Percentiles rank a stretch among this genome's conserved stretches.
Evolutionary conservation across 768 basidiomycete genomes (phyloP).

Genomic region (Daedalea quercina): DNA sequence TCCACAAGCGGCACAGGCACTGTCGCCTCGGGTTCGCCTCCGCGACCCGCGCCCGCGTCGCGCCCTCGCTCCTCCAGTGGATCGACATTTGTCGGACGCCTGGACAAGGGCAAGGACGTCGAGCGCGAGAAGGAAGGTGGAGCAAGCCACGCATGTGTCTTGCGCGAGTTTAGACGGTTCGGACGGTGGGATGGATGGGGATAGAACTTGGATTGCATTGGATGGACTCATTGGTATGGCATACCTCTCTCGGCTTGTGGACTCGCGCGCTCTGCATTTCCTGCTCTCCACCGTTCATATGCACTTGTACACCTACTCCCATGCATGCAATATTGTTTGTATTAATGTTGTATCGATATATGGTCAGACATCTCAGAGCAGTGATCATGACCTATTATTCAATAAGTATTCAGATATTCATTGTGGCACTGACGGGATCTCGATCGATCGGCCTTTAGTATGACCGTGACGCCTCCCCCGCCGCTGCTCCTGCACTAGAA

Average conservation of each 20-base stretch:
- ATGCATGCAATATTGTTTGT: neutral
- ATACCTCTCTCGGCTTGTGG: neutral
- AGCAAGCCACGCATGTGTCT: constrained; percentile 56
- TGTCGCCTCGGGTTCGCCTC: neutral
- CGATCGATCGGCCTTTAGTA: too few relatives aligned
- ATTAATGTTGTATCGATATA: constrained; percentile 1
- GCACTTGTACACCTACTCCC: constrained; percentile 2
- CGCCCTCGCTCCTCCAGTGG: constrained; percentile 49
- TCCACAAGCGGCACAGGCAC: constrained; percentile 3
- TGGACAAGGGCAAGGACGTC: constrained; percentile 53
- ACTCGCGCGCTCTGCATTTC: neutral
- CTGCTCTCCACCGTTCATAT: neutral
- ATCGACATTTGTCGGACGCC: constrained; percentile 41
- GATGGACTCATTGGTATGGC: neutral
- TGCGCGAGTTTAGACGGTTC: constrained; percentile 75
- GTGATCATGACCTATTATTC: too few relatives aligned
- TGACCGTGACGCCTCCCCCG: too few relatives aligned
- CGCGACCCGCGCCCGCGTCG: constrained; percentile 34
- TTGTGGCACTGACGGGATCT: too few relatives aligned
- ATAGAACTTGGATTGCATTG: constrained; percentile 5
- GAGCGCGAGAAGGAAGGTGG: constrained; percentile 53
- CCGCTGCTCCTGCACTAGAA: too few relatives aligned
- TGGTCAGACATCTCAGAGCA: neutral
- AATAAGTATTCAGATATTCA: too few relatives aligned
- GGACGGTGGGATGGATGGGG: constrained; percentile 89